phyloP scores from a whole-genome alignment of 768 basidiomycete genomes.

The Gloeostereum incarnatum region DNA sequence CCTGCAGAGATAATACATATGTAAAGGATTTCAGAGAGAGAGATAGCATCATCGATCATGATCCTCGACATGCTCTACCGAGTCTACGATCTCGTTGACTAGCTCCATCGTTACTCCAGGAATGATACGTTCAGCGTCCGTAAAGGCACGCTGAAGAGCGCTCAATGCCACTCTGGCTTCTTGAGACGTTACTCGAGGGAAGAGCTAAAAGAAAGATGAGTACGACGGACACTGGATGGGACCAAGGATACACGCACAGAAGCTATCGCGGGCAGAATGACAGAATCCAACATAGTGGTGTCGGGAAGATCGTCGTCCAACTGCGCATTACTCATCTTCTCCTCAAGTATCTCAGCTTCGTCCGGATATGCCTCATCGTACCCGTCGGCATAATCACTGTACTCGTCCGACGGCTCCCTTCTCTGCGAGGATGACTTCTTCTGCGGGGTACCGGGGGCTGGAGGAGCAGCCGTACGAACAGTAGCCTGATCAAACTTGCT shows the following conservation, averaged over 20 bases:
- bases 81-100: constrained; percentile 90
- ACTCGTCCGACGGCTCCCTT: constrained; percentile 52
- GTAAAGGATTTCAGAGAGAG: no score
- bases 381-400: constrained; percentile 54
- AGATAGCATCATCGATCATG: no score
- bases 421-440: constrained; percentile 24
- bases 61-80: constrained; percentile 84
- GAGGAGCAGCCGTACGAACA: constrained; percentile 25
- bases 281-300: constrained; percentile 92
- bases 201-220: constrained; percentile 46
- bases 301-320: constrained; percentile 60
- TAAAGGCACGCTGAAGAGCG: constrained; percentile 84
- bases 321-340: constrained; percentile 36
- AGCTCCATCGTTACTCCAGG: constrained; percentile 91
- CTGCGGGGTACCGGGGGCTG: constrained; percentile 21
- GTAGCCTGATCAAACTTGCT: no score
- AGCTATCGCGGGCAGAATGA: constrained; percentile 92
- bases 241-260: constrained; percentile 50
- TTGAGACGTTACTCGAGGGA: constrained; percentile 87
- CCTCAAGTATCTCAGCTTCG: constrained; percentile 34
- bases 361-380: constrained; percentile 40
- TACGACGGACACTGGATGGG: constrained; percentile 2
- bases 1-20: no score
- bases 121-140: constrained; percentile 90
- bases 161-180: constrained; percentile 84